Percentiles rank a stretch among this genome's conserved stretches.
These are phyloP conservation scores for Melastoma candidum DNA, from an alignment of 441 rosid genomes.

Conservation along the genomic window DNA sequence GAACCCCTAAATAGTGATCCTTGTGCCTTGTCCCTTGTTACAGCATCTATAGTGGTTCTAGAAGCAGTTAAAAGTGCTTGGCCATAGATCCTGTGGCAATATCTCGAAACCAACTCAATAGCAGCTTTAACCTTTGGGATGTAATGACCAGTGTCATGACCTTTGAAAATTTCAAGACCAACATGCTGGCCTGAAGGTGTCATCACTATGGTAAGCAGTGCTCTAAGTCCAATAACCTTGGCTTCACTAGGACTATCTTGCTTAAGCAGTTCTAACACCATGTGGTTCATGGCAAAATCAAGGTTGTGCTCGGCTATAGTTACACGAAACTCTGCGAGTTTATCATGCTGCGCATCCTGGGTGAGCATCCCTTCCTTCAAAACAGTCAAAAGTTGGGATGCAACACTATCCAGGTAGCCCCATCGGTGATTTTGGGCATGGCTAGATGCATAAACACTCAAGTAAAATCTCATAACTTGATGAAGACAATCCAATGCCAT, in stretches of 20 bases:
- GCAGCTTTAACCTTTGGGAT: slow-evolving; percentile 99
- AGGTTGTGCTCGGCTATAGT: slow-evolving; percentile 97
- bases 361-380: slow-evolving; percentile 91
- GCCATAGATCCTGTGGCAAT: slow-evolving; percentile 77
- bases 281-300: slow-evolving; percentile 99
- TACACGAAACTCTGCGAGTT: slow-evolving; percentile 96
- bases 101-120: slow-evolving; percentile 84
- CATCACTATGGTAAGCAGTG: slow-evolving; percentile 95
- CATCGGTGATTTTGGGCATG: slow-evolving; percentile 93
- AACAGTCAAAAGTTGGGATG: slow-evolving; percentile 86
- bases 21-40: slow-evolving; percentile 94
- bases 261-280: slow-evolving; percentile 91
- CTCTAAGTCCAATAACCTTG: slow-evolving; percentile 93
- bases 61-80: slow-evolving; percentile 95
- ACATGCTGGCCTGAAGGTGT: slow-evolving; percentile 80
- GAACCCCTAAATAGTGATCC: slow-evolving; percentile 99
- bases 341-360: slow-evolving; percentile 98
- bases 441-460: slow-evolving; percentile 89
- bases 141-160: slow-evolving; percentile 82
- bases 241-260: slow-evolving; percentile 98
- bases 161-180: slow-evolving; percentile 93
- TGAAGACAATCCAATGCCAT: slow-evolving; percentile 98
- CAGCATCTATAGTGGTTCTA: slow-evolving; percentile 91
- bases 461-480: slow-evolving; percentile 90
- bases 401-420: slow-evolving; percentile 98